Conservation (phyloP, 176 grass and related monocot species). For the Aechmea fasciata region DNA sequence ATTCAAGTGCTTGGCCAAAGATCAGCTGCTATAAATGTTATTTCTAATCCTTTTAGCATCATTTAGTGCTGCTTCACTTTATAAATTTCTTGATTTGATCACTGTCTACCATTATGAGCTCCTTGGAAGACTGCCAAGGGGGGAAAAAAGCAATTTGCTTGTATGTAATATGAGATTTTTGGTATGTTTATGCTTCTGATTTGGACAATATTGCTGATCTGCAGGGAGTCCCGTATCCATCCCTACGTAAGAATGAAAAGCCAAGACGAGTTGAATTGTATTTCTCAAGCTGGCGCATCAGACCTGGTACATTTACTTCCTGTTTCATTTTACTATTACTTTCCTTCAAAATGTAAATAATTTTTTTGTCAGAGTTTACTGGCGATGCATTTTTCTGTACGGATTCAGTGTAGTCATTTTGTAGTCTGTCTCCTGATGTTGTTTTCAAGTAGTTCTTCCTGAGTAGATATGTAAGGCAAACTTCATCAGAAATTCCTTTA, state of each 20-base stretch:
- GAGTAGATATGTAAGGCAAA: no score
- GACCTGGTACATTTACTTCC: slow-evolving; percentile 44
- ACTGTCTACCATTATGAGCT: background rate
- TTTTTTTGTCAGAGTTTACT: background rate
- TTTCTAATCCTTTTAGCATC: background rate
- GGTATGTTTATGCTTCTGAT: background rate
- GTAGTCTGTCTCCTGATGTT: no score
- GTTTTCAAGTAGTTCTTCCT: no score
- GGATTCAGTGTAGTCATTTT: no score
- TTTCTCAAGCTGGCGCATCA: slow-evolving; percentile 96
- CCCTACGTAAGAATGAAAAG: slow-evolving; percentile 83
- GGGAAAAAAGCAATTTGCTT: background rate
- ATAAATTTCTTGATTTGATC: background rate
- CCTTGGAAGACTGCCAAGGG: background rate
- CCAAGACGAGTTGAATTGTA: slow-evolving; percentile 87
- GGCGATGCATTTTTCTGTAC: no score
- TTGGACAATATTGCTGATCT: slow-evolving; percentile 11
- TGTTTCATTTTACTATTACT: background rate
- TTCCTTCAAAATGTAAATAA: background rate
- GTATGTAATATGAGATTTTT: no score
- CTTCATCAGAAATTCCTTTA: no score
- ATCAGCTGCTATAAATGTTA: background rate
- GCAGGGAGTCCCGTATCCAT: slow-evolving; percentile 76
- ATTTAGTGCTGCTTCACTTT: background rate
- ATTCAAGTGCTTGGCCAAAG: background rate